These are phyloP conservation scores for Sporothrix inflata DNA, from an alignment of 2,329 filamentous ascomycete genomes.

Conservation along the genomic window DNA sequence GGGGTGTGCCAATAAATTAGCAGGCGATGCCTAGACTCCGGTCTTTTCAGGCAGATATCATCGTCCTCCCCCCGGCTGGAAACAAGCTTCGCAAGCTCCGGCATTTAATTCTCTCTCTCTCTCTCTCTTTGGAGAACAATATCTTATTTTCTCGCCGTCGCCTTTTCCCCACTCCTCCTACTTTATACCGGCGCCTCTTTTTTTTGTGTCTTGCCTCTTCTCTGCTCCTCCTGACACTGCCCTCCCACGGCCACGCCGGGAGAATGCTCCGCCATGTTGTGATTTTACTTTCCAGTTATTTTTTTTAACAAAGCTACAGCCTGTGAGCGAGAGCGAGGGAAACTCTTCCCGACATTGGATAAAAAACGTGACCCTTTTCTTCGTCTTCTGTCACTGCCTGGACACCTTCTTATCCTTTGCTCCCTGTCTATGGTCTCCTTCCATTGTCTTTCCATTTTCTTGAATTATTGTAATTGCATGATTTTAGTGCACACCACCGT, in stretches of 20 bases:
- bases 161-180: not conserved
- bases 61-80: not conserved
- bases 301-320: too few relatives aligned
- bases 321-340: not conserved
- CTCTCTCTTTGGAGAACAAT: not conserved
- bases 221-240: not conserved
- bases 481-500: too few relatives aligned
- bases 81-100: constrained; percentile 15
- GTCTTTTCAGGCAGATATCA: constrained; percentile 6
- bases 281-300: too few relatives aligned
- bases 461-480: too few relatives aligned
- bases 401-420: too few relatives aligned
- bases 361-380: not conserved
- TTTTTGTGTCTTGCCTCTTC: not conserved
- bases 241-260: not conserved
- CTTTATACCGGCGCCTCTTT: not conserved
- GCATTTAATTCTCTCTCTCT: not conserved
- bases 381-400: too few relatives aligned
- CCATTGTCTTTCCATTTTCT: too few relatives aligned
- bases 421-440: too few relatives aligned
- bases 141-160: not conserved
- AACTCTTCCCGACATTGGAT: constrained; percentile 5
- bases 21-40: constrained; percentile 11
- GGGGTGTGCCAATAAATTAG: not conserved
- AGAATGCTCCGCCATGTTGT: not conserved